These are phyloP conservation scores for Oleoguttula mirabilis DNA, from an alignment of 495 filamentous ascomycete species.

Conservation along the genomic window DNA sequence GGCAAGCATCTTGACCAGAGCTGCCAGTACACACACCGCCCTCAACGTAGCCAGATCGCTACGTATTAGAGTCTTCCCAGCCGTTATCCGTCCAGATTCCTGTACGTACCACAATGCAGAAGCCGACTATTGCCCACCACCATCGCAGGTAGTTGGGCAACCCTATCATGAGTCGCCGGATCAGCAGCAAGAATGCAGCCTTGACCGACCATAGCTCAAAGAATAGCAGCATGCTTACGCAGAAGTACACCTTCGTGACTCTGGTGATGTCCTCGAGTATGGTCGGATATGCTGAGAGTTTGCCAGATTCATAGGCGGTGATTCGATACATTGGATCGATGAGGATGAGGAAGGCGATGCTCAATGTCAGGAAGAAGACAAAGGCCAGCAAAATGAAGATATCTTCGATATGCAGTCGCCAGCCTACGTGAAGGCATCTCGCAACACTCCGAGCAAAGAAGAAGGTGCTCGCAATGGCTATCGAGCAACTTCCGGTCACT, in stretches of 20 bases:
- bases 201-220: background rate
- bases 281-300: background rate
- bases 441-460: background rate
- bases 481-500: background rate
- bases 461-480: background rate
- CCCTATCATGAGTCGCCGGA: background rate
- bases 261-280: background rate
- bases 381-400: background rate
- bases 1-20: no score
- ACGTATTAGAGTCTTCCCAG: no score
- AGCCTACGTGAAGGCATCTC: background rate
- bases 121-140: background rate
- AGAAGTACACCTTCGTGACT: background rate
- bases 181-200: background rate
- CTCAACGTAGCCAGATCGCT: no score
- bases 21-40: no score
- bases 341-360: background rate
- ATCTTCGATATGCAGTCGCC: background rate
- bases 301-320: background rate
- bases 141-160: background rate
- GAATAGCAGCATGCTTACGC: background rate
- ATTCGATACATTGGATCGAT: background rate
- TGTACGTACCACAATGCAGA: background rate
- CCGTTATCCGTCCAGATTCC: no score
- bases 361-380: background rate